These are phyloP conservation scores for Corylus americana DNA, from an alignment of 306 rosid species.

Conservation along the genomic window DNA sequence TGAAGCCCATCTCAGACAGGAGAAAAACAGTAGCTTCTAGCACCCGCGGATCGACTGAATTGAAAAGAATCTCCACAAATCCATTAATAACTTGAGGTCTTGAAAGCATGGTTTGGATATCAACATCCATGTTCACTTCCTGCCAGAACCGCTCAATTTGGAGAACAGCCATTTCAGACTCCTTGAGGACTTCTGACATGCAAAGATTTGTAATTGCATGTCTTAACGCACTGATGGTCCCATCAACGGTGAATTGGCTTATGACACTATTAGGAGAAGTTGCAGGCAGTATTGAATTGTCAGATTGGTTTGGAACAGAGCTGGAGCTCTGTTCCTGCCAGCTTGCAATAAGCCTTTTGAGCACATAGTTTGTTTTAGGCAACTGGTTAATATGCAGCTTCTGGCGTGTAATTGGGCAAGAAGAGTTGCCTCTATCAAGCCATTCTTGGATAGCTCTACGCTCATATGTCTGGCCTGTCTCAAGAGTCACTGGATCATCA, in stretches of 20 bases:
- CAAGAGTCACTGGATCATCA: constrained; percentile 94
- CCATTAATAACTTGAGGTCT: constrained; percentile 75
- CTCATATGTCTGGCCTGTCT: constrained; percentile 95
- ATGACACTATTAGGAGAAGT: constrained; percentile 67
- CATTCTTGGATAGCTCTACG: constrained; percentile 87
- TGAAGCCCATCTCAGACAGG: constrained; percentile 71
- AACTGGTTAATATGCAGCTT: constrained; percentile 67
- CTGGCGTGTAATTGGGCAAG: constrained; percentile 93
- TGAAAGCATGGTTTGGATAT: constrained; percentile 59
- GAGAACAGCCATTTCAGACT: constrained; percentile 81
- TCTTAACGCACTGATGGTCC: constrained; percentile 55
- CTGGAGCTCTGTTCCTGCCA: constrained; percentile 72
- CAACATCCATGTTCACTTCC: constrained; percentile 58
- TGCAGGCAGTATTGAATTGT: constrained; percentile 36
- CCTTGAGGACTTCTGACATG: constrained; percentile 71
- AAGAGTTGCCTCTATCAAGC: constrained; percentile 75
- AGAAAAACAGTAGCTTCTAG: constrained; percentile 75
- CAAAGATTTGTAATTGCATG: constrained; percentile 63
- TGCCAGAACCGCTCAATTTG: constrained; percentile 69
- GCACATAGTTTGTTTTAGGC: constrained; percentile 93
- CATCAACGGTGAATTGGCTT: constrained; percentile 60
- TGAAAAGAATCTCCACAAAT: constrained; percentile 76
- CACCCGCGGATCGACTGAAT: constrained; percentile 67
- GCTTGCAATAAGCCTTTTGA: constrained; percentile 79
- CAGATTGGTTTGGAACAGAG: constrained; percentile 27